Base-by-base conservation (phyloP, 2,329 filamentous ascomycete genomes). In the Paraphaeosphaeria sporulosa region DNA sequence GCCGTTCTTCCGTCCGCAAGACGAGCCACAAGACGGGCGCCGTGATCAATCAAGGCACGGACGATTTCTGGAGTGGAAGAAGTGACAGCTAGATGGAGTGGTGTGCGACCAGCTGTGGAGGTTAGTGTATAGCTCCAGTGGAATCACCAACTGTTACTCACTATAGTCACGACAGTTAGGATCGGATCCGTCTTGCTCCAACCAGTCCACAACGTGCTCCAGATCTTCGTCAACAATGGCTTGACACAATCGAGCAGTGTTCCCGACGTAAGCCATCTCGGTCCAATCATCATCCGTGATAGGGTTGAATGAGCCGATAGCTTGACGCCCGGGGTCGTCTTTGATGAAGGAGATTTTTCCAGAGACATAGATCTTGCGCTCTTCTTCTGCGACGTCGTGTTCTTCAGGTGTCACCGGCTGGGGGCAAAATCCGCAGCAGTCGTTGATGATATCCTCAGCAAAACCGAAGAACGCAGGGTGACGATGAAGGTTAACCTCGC, bases 201-300 rank as follows among this genome's bases (percentile, higher is more conserved):
- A 78, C 89, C 91, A 96, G 65, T 88, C 86, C 66, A 87, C 77
- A 3, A 96, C 90, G 63, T 87, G 85, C 40, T 91, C 88, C 3
- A 90, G 67, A 74, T 96, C 89, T 1, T 85, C 82, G 66, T 93
- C 88, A 4, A 94, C 87, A 59, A 96, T 96, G 0, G 91, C 92
- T 71, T 93, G 90, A 70, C 91, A 96, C 1, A 96, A 83, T 17
- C 86, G 83, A 40, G 87, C 88, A 1, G 91, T 94, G 65, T 93
- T 91, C 12, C 92, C 91, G 38, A 96, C 85, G 66, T 96, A 96
- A 0, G 92, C 92, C 92, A 96, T 95, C 65, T 94, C 91, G 0
- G 92, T 95, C 91, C 92, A 96, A 71, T 95, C 92, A 53, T 92
- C 85, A 44, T 92, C 88, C 0, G 90, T 94, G 40, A 94, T 83